Evolutionary conservation across 768 basidiomycete species (phyloP).

Genomic region (Peribolospora kevripleyi): DNA sequence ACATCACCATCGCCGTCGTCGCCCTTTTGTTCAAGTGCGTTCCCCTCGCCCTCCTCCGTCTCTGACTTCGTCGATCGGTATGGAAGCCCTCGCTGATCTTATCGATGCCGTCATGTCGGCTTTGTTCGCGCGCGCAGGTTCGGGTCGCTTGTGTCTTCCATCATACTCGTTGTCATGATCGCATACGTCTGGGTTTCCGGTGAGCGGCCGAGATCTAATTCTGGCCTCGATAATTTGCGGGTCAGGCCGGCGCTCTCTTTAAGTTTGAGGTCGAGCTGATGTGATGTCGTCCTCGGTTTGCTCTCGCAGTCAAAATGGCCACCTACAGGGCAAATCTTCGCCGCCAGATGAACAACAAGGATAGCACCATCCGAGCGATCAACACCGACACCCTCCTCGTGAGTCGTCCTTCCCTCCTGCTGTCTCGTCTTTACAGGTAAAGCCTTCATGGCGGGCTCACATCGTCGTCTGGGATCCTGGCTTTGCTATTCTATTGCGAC

Average conservation of each 20-base stretch:
- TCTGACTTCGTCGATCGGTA: constrained; percentile 31
- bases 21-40: constrained; percentile 32
- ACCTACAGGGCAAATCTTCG: constrained; percentile 29
- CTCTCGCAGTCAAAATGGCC: constrained; percentile 45
- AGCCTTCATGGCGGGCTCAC: too few relatives aligned
- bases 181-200: constrained; percentile 35
- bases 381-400: constrained; percentile 48
- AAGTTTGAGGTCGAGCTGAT: constrained; percentile 27
- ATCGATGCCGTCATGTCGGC: constrained; percentile 19
- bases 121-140: constrained; percentile 23
- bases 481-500: too few relatives aligned
- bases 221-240: too few relatives aligned
- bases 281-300: constrained; percentile 42
- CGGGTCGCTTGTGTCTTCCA: constrained; percentile 23
- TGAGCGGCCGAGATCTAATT: too few relatives aligned
- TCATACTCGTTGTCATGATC: constrained; percentile 48
- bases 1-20: constrained; percentile 30
- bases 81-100: constrained; percentile 21
- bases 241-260: too few relatives aligned
- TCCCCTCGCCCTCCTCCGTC: neutral
- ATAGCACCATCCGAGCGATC: constrained; percentile 42
- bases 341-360: neutral
- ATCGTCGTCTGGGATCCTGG: too few relatives aligned
- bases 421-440: too few relatives aligned
- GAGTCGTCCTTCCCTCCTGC: too few relatives aligned